phyloP scores from a whole-genome alignment of 1,284 basidiomycete genomes.

The Vanrija sp. region DNA sequence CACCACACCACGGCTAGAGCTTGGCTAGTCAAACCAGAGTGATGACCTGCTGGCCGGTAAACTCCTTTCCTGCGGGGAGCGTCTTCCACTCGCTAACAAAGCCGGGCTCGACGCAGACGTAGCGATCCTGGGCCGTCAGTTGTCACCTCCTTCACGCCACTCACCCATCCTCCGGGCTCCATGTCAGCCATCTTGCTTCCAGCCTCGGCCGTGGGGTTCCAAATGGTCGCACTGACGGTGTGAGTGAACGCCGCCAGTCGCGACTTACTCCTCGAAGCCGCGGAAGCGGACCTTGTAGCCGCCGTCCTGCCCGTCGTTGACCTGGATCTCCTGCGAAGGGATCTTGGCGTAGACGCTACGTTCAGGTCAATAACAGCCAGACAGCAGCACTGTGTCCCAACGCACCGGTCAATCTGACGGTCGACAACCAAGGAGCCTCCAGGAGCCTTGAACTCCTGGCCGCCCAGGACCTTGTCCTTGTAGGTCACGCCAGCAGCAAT shows the following conservation, averaged over 20 bases:
- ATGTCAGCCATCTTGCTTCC: slow-evolving; percentile 76
- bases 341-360: slow-evolving; percentile 42
- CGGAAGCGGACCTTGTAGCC: slow-evolving; percentile 57
- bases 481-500: slow-evolving; percentile 58
- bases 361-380: background rate
- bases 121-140: slow-evolving; percentile 58
- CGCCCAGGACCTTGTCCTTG: slow-evolving; percentile 62
- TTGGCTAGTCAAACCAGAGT: slow-evolving; percentile 31
- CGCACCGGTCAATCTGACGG: slow-evolving; percentile 39
- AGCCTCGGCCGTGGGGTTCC: slow-evolving; percentile 72
- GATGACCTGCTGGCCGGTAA: slow-evolving; percentile 69
- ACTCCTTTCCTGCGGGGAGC: slow-evolving; percentile 61
- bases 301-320: slow-evolving; percentile 35
- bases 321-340: slow-evolving; percentile 32
- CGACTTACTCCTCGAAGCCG: slow-evolving; percentile 59
- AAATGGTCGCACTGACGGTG: slow-evolving; percentile 51
- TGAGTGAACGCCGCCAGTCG: background rate
- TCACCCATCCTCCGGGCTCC: slow-evolving; percentile 79
- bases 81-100: slow-evolving; percentile 55
- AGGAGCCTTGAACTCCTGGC: slow-evolving; percentile 22
- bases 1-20: background rate
- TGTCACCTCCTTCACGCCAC: slow-evolving; percentile 8
- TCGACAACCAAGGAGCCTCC: slow-evolving; percentile 37
- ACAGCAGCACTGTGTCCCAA: background rate
- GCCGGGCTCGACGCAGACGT: slow-evolving; percentile 82